Base-by-base conservation (phyloP, 1,284 basidiomycete genomes). In the Heterobasidion irregulare region DNA sequence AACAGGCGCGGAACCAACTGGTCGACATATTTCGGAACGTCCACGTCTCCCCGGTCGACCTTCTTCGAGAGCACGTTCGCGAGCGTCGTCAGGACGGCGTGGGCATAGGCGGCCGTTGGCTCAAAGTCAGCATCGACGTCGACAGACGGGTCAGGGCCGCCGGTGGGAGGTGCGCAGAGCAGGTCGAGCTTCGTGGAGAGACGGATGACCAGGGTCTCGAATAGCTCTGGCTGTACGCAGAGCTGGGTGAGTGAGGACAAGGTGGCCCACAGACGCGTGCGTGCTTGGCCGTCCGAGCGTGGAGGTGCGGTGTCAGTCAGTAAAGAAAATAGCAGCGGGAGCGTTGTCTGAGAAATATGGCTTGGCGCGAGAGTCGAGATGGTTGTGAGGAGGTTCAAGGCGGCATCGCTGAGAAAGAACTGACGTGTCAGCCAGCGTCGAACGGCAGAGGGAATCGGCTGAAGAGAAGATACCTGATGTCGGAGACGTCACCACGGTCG, bases 181-280 rank as follows among this genome's bases (percentile, higher is more conserved):
- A 89, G 65, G 59, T 94, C 89, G 32, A 98, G 74, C 68, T 93
- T 92, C 1, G 88, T 85, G 0, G 79, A 82, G 10, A 98, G 73
- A 19, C 89, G 83, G 48, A 93, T 80, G 44, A 93, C 83, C 34
- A 98, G 78, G 6, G 79, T 86, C 66, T 94, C 92, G 69, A 97
- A 98, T 32, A 98, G 76, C 19, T 83, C 77, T 0, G 89, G 77
- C 48, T 87, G 82, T 2, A 81, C 68, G 66, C 93, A 96, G 12
- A 99, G 78, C 10, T 77, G 79, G 44, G 83, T 79, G 32, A 99
- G 78, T 3, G 87, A 82, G 1, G 78, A 74, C 35, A 99, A 80
- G 13, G 82, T 82, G 16, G 78, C 78, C 72, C 90, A 87, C 65
- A 83, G 89, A 52, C 77, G 77, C 13, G 77, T 72, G 36, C 89